A percentile compares a stretch with the other conserved stretches of the same genome.
Conservation (phyloP, 1,284 basidiomycete genomes). For the Pterulicium gracile region DNA sequence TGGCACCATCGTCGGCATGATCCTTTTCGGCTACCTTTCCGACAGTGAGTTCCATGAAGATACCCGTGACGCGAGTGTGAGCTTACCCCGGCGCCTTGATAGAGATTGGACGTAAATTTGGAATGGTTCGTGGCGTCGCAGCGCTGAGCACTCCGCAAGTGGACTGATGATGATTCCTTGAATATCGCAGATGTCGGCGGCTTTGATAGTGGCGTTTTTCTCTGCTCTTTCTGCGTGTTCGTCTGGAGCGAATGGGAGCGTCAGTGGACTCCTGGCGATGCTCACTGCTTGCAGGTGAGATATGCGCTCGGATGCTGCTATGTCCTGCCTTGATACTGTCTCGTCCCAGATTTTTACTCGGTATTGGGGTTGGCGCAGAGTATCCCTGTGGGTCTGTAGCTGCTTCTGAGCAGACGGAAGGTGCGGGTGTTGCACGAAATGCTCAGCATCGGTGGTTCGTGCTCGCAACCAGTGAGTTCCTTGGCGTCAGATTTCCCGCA, state of each 20-base stretch:
- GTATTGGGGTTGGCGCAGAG: conserved; percentile 81
- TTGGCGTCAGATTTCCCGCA: conserved; percentile 1
- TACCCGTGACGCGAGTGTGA: too few species aligned
- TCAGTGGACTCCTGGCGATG: conserved; percentile 66
- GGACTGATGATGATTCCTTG: not conserved
- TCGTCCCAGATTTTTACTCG: conserved; percentile 55
- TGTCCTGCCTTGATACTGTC: not conserved
- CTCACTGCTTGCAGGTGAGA: conserved; percentile 69
- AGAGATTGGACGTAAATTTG: conserved; percentile 72
- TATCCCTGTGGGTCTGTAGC: conserved; percentile 92
- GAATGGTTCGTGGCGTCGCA: conserved; percentile 50
- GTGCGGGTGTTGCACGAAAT: conserved; percentile 63
- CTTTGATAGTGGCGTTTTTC: conserved; percentile 72
- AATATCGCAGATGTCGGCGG: conserved; percentile 55
- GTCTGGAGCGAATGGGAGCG: conserved; percentile 64
- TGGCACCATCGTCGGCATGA: conserved; percentile 79
- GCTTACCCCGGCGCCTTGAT: too few species aligned
- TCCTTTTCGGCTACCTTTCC: conserved; percentile 66
- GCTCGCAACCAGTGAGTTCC: conserved; percentile 64
- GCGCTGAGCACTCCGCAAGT: not conserved
- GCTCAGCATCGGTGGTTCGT: conserved; percentile 83
- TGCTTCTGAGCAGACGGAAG: conserved; percentile 84
- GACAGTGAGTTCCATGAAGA: conserved; percentile 58
- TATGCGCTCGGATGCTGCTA: too few species aligned
- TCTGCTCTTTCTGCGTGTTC: conserved; percentile 77